These are phyloP conservation scores for Dendrobium catenatum DNA, from an alignment of 106 monocot species.

Conservation along the genomic window DNA sequence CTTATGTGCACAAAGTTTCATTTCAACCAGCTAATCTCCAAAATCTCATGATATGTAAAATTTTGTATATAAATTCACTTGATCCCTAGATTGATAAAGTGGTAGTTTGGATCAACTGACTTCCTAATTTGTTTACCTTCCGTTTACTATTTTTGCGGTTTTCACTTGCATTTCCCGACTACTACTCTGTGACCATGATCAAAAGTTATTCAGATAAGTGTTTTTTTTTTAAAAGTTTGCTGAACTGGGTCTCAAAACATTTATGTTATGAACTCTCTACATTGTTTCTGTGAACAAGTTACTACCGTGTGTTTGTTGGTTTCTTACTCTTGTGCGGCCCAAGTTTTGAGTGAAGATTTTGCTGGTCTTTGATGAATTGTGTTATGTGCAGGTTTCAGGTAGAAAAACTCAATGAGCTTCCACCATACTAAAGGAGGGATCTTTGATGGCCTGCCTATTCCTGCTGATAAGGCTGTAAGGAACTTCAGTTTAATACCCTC, in stretches of 20 bases:
- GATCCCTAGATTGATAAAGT: too few species aligned
- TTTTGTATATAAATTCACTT: neutral
- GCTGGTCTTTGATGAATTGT: neutral
- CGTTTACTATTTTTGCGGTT: neutral
- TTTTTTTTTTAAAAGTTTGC: neutral
- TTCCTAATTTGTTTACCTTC: neutral
- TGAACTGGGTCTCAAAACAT: neutral
- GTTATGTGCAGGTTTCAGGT: neutral
- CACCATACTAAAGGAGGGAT: slow-evolving; percentile 30
- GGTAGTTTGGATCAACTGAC: too few species aligned
- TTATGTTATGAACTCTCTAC: neutral
- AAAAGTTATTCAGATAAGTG: neutral
- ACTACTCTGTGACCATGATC: neutral
- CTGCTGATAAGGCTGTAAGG: slow-evolving; percentile 78
- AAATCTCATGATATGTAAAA: neutral
- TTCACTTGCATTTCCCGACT: neutral
- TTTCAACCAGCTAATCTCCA: neutral
- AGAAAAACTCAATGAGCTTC: slow-evolving; percentile 46
- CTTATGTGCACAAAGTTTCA: neutral
- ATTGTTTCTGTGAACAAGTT: neutral
- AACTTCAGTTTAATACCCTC: neutral
- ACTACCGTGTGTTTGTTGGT: neutral
- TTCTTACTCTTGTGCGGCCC: neutral
- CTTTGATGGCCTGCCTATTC: slow-evolving; percentile 88
- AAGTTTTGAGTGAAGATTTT: neutral